Base-by-base conservation (phyloP, 2,329 filamentous ascomycete species). In the Fusarium transvaalense region DNA sequence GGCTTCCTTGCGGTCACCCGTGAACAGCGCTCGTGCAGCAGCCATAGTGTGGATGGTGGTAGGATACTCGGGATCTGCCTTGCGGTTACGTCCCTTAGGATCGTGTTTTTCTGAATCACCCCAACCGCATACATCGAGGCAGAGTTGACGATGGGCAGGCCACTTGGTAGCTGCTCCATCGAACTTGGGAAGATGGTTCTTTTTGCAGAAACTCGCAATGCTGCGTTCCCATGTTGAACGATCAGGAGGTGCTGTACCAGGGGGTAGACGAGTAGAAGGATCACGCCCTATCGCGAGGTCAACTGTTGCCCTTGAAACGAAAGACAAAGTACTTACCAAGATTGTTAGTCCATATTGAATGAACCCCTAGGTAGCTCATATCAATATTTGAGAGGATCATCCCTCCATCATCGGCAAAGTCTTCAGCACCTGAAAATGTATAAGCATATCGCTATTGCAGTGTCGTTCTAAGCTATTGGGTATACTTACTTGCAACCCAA, bases 41-140 rank as follows among this genome's bases (percentile, higher is more conserved):
- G 90, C 89, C 83, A 91, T 92, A 50, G 93, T 94, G 74, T 92
- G 83, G 66, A 82, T 82, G 3, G 83, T 83, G 2, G 85, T 87
- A n/a, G 82, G 83, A 66, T 82, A 83, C 60, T 84, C 84, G 1
- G 82, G 76, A 35, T 78, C 79, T 29, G 77, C 78, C 10, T 81
- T 80, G 31, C 78, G 75, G 78, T 83, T 82, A 17, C 79, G 73
- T 23, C 82, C 82, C 42, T 82, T 79, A 14, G 79, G 78, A 41
- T 83, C 81, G 43, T 84, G 77, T 56, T 71, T 83, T 79, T 69
- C 84, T 74, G 60, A 86, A 82, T 78, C 89, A 84, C 91, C 88
- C 88, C 91, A 93, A 47, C 88, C 86, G 74, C 91, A 94, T 21
- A 94, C 88, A 35, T 91, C 88, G 7, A 96, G 85, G 63, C 91